These are phyloP conservation scores for Tylopilus plumbeoviolaceoides DNA, from an alignment of 768 basidiomycete genomes.

Conservation along the genomic window DNA sequence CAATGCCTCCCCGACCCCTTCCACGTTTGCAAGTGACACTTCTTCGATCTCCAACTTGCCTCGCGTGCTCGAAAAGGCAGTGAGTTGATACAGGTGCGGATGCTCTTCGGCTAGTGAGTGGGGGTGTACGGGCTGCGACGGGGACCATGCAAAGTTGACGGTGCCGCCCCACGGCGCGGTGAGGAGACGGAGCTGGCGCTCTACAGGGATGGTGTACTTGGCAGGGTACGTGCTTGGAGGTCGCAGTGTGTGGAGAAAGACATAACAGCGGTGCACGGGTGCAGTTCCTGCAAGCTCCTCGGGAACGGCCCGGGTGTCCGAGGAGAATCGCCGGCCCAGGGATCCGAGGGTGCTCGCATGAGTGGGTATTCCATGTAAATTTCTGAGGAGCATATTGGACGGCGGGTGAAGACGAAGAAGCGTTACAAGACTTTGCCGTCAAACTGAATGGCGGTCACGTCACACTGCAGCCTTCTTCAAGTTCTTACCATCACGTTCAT, in stretches of 20 bases:
- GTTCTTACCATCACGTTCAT: neutral
- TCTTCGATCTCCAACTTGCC: constrained; percentile 48
- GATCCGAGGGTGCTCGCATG: neutral
- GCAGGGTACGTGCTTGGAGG: constrained; percentile 50
- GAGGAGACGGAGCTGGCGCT: constrained; percentile 45
- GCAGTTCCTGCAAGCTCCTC: constrained; percentile 47
- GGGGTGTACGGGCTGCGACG: constrained; percentile 19
- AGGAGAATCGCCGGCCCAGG: constrained; percentile 2
- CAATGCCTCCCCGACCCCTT: constrained; percentile 38
- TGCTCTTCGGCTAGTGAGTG: constrained; percentile 4
- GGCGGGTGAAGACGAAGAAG: no score
- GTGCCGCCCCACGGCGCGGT: constrained; percentile 46
- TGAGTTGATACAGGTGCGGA: constrained; percentile 34
- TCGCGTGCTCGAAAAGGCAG: constrained; percentile 47
- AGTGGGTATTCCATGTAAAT: neutral
- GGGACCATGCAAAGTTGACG: constrained; percentile 60
- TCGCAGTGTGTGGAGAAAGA: constrained; percentile 49
- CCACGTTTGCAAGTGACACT: constrained; percentile 47
- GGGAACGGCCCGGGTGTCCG: constrained; percentile 1
- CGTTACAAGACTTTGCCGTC: no score
- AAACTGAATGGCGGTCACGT: no score
- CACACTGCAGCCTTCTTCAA: no score
- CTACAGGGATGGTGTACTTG: constrained; percentile 44
- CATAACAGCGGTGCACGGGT: constrained; percentile 47
- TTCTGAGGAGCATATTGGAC: neutral